phyloP scores from a whole-genome alignment of 2,329 filamentous ascomycete genomes.

The Epichloe bromicola region DNA sequence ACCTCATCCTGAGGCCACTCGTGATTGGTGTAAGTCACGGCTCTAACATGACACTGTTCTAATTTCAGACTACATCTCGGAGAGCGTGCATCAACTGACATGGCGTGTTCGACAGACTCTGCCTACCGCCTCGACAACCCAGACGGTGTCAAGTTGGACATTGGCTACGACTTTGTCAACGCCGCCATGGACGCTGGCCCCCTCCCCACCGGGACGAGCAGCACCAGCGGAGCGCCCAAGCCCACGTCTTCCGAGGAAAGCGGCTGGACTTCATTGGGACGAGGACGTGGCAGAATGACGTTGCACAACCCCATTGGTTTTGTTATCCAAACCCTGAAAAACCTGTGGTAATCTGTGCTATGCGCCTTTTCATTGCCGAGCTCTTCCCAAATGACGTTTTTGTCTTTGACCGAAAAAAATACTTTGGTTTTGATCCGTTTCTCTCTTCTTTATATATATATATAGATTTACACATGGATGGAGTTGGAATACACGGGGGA shows the following conservation, averaged over 20 bases:
- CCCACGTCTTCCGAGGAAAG: constrained; percentile 1
- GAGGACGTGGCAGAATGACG: constrained; percentile 1
- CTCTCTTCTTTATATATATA: neutral
- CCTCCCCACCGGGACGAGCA: neutral
- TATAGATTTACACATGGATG: neutral
- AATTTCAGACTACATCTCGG: neutral
- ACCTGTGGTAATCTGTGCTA: neutral
- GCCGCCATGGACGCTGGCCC: constrained; percentile 7
- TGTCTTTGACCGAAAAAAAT: too few relatives aligned
- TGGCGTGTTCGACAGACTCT: constrained; percentile 1
- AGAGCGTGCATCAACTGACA: neutral
- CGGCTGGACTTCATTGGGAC: neutral
- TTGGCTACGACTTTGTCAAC: constrained; percentile 12
- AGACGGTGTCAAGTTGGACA: constrained; percentile 11
- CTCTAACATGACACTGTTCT: neutral
- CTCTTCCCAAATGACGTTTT: too few relatives aligned
- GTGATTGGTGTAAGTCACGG: constrained; percentile 13
- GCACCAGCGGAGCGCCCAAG: neutral
- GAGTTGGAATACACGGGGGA: neutral
- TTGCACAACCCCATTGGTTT: constrained; percentile 2
- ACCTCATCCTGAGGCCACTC: constrained; percentile 14
- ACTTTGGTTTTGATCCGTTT: neutral
- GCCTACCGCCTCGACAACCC: constrained; percentile 10
- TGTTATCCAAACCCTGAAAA: neutral
- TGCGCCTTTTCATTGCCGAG: too few relatives aligned